Evolutionary conservation across 1,139 yeast species (phyloP), one percentile per base, ranked within the genome.

Genomic region (Sugiyamaella xylanicola): DNA sequence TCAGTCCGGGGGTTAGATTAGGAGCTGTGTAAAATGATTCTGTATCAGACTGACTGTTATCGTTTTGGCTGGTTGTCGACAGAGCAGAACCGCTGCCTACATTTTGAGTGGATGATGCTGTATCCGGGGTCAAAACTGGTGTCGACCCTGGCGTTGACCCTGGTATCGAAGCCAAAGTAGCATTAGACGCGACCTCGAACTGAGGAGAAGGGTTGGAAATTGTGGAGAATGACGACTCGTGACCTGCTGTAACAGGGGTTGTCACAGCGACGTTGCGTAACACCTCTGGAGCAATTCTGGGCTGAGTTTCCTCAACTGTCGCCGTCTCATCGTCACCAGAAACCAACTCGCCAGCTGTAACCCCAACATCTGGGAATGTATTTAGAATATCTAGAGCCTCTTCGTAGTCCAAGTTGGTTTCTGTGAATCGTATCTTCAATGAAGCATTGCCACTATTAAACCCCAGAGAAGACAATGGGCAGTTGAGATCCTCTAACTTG

Each of bases 351-450:
- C 37, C 37, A 4, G 15, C 37, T 11, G 37, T 32, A 32, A n/a
- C 37, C 4, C 37, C 15, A 32, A 32, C 36, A 11, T 40, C 57
- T 36, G 22, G 16, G 47, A 65, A 53, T 16, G 52, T 55, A 32
- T 53, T 52, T 21, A 59, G 61, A 39, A 54, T 36, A 20, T 57
- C 59, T 17, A 64, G 15, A 3, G 68, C 67, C 9, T 61, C 61
- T 19, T 61, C 65, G 39, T 60, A 60, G 5, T 59, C 51, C 15
- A 63, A 32, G 13, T 56, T 57, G 0, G 65, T 58, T 37, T 56
- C 53, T 39, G 60, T 67, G 56, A 68, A 68, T 48, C 66, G 48
- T 11, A 68, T 60, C 29, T 70, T 56, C 40, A 67, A 21, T 13
- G 62, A 56, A 13, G 61, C 66, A 40, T 58, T 64, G 11, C 67